Evolutionary conservation across 345 rosid genomes (phyloP), one percentile per base, ranked within the genome.

Genomic region (Hibiscus tridactylites): DNA sequence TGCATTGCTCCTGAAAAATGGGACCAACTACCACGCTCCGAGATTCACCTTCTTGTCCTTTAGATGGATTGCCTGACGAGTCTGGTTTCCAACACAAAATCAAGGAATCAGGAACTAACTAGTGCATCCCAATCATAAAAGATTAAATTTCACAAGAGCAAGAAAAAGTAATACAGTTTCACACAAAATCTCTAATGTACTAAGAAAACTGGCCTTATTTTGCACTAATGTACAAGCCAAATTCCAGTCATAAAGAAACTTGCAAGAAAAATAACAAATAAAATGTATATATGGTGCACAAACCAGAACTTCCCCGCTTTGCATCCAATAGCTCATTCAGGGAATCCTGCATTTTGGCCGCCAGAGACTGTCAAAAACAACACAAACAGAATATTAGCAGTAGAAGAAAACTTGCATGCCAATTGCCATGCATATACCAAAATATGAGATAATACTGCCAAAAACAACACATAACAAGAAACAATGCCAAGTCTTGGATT

Each of bases 1-100:
- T 81, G 75, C 76, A 87, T 74, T 86, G 92, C 0, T 85, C 84
- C 33, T 85, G 88, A 76, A 85, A 86, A 52, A 64, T 37, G 11
- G 84, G 81, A 73, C 75, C 63, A 78, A 7, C 39, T 67, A 82
- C 85, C 50, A 10, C 21, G 73, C 79, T 2, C 13, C 1, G 47
- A 8, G 1, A 42, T 42, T 42, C 47, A 42, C 47, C 47, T 8
- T 42, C 47, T 4, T 9, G 10, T 42, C 47, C 47, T 42, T 42
- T 42, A 42, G 47, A 42, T 4, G 47, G 47, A 46, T 46, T 46
- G 13, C 13, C 50, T 11, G 50, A 46, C 50, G 2, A 46, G 13
- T 46, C 3, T 1, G 11, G 47, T 44, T 44, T 44, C 47, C 9
- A 1, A 46, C 50, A 46, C 15, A 46, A 46, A 46, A 46, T 46